Percentiles rank a stretch among this genome's conserved stretches.
Conservation (phyloP, 2,329 filamentous ascomycete genomes). For the Ophiosphaerella narmari region DNA sequence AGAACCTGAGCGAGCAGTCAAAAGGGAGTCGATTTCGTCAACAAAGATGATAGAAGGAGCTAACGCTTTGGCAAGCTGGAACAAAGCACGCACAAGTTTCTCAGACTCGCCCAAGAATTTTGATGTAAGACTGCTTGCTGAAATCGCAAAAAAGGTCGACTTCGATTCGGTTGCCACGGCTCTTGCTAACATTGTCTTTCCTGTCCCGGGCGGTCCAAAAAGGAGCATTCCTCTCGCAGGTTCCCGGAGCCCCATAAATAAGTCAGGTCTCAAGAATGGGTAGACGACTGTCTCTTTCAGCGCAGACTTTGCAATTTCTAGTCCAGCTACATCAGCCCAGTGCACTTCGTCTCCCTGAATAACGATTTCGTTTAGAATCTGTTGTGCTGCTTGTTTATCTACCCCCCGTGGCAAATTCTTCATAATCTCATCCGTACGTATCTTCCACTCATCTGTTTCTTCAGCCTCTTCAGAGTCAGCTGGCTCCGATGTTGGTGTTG, state of each 20-base stretch:
- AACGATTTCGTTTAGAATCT: conserved; percentile 95
- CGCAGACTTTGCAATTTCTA: conserved; percentile 88
- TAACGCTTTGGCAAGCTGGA: conserved; percentile 83
- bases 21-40: conserved; percentile 93
- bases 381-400: conserved; percentile 80
- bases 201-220: conserved; percentile 96
- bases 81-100: conserved; percentile 91
- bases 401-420: conserved; percentile 81
- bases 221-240: conserved; percentile 93
- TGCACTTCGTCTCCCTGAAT: conserved; percentile 92
- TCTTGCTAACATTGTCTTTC: conserved; percentile 96
- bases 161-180: conserved; percentile 93
- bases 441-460: conserved; percentile 45
- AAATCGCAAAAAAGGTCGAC: conserved; percentile 97
- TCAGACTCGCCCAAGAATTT: conserved; percentile 97
- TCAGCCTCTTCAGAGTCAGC: conserved; percentile 24
- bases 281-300: conserved; percentile 97
- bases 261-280: conserved; percentile 89
- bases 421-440: conserved; percentile 56
- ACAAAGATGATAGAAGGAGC: conserved; percentile 98
- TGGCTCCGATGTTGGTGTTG: conserved; percentile 38
- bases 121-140: conserved; percentile 88
- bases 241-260: conserved; percentile 94
- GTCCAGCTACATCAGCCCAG: conserved; percentile 90
- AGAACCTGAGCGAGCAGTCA: conserved; percentile 80